Conservation (phyloP, 1,139 yeast genomes). For the Yamadazyma membranifaciens region DNA sequence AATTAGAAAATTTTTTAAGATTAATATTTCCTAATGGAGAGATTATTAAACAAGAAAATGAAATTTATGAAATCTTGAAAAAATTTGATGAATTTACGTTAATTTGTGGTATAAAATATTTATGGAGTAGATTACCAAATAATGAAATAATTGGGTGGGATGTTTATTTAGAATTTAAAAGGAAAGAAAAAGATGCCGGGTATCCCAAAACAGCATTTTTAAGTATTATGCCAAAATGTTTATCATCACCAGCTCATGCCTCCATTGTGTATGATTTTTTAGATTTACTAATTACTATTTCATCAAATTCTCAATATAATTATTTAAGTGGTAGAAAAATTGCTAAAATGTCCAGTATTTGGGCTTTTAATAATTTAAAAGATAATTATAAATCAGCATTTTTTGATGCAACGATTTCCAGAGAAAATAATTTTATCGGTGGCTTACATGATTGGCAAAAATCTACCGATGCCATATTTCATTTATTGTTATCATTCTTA, state of each 20-base stretch:
- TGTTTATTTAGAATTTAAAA: constrained; percentile 67
- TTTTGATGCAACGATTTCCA: constrained; percentile 39
- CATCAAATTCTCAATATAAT: constrained; percentile 80
- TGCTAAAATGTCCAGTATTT: constrained; percentile 77
- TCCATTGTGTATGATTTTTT: constrained; percentile 85
- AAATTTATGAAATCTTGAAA: constrained; percentile 35
- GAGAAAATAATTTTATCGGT: constrained; percentile 53
- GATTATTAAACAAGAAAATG: constrained; percentile 25
- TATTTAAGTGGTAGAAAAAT: constrained; percentile 78
- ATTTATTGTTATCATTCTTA: constrained; percentile 70
- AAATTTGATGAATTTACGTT: constrained; percentile 64
- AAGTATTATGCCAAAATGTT: constrained; percentile 78
- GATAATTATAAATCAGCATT: constrained; percentile 28
- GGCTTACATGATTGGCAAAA: constrained; percentile 79
- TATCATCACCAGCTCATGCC: constrained; percentile 83
- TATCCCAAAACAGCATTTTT: constrained; percentile 73
- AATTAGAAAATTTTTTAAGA: constrained; percentile 51
- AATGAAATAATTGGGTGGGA: constrained; percentile 86
- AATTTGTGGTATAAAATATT: constrained; percentile 70
- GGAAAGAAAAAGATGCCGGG: constrained; percentile 61
- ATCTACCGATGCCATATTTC: constrained; percentile 85
- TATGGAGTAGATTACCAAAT: constrained; percentile 84
- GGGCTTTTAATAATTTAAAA: constrained; percentile 68
- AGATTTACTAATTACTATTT: constrained; percentile 74
- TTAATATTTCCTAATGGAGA: constrained; percentile 55